phyloP scores from a whole-genome alignment of 2,329 filamentous ascomycete genomes.

The Ascochyta rabiei region DNA sequence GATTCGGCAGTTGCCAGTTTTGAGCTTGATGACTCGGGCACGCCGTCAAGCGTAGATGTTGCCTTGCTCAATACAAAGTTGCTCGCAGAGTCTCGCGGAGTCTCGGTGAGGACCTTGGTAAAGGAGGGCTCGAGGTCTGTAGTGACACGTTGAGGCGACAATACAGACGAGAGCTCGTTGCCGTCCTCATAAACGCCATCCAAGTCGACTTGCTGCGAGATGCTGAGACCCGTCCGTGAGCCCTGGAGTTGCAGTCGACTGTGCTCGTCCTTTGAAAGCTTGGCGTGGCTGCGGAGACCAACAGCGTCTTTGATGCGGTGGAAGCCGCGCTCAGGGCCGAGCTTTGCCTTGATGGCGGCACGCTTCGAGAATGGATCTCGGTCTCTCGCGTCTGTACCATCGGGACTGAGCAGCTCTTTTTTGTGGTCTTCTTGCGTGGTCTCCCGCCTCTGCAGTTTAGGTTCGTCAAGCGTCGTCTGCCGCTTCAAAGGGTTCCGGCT shows the following conservation, averaged over 20 bases:
- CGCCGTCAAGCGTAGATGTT: conserved; percentile 20
- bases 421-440: conserved; percentile 38
- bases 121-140: conserved; percentile 37
- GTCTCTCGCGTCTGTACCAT: conserved; percentile 52
- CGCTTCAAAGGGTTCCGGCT: conserved; percentile 56
- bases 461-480: conserved; percentile 52
- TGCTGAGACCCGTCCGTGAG: conserved; percentile 24
- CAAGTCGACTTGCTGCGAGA: conserved; percentile 15
- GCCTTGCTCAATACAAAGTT: conserved; percentile 28
- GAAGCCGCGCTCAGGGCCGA: conserved; percentile 80
- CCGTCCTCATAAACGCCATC: conserved; percentile 18
- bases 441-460: conserved; percentile 36
- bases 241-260: conserved; percentile 24
- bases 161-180: conserved; percentile 18
- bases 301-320: conserved; percentile 87
- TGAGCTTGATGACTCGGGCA: conserved; percentile 25
- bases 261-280: conserved; percentile 47
- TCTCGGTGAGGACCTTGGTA: conserved; percentile 43
- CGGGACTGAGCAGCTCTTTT: conserved; percentile 28
- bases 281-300: conserved; percentile 58
- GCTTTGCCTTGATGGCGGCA: conserved; percentile 76
- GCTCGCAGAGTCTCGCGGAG: conserved; percentile 37
- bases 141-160: conserved; percentile 21
- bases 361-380: conserved; percentile 63
- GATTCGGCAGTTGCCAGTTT: conserved; percentile 24